Evolutionary conservation across 1,139 yeast species (phyloP), one percentile per base, ranked within the genome.

Genomic region (Geotrichum klebahnii): DNA sequence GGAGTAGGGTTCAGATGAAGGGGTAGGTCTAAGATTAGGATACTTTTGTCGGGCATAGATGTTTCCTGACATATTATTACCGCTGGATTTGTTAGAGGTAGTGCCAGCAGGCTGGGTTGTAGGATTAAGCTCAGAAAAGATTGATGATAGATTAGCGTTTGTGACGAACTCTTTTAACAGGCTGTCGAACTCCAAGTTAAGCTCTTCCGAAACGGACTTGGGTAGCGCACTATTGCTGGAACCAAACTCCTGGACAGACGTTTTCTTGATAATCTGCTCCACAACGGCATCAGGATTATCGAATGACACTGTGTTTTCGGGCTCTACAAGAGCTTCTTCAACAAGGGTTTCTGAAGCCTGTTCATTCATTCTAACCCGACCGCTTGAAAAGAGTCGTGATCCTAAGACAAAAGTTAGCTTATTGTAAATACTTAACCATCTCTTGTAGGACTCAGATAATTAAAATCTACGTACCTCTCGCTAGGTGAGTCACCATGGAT

Each of bases 1-100:
- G 0, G 95, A 77, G 67, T 86, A 89, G 31, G 82, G 76, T 57
- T 76, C 76, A 17, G 65, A 66, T 16, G 56, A 49, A 14, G 62
- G 61, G 2, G 75, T 62, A 32, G 67, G 65, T 16, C 63, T 58
- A 34, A 75, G 63, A 43, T 69, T 64, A 20, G 77, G 75, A 58
- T 66, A 73, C 53, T 59, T 31, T 16, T 41, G 26, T 34, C 49
- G 38, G 35, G 31, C 41, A 26, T 42, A 40, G 28, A 38, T 35
- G 45, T 41, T 32, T 33, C 45, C 41, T 5, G 37, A n/a, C 19
- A 29, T 14, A 2, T 31, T 26, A 12, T 19, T 26, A 14, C 5
- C 32, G 10, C n/a, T 5, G 1, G 44, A 16, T 6, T 53, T 46
- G 12, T 16, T 37, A 8, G 9, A 36, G 48, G 20, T 20, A 28